phyloP scores from a whole-genome alignment of 2,329 filamentous ascomycete species.

The Cytospora leucostoma region DNA sequence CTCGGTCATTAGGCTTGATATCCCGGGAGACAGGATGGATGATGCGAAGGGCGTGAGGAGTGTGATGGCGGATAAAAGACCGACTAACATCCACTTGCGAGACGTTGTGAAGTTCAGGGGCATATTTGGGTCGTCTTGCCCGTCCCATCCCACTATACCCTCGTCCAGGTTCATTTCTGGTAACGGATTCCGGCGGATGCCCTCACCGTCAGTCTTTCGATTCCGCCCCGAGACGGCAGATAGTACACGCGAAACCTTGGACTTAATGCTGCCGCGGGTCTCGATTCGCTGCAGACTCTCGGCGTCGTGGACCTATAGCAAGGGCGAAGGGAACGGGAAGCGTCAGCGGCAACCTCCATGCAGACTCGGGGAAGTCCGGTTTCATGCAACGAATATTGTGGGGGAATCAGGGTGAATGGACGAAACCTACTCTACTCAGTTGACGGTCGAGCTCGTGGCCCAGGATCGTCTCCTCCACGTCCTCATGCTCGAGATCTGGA shows the following conservation, averaged over 20 bases:
- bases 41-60: slow-evolving; percentile 67
- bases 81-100: slow-evolving; percentile 60
- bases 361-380: background rate
- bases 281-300: slow-evolving; percentile 30
- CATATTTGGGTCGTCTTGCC: slow-evolving; percentile 57
- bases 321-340: background rate
- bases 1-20: slow-evolving; percentile 45
- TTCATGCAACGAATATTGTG: background rate
- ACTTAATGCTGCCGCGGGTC: slow-evolving; percentile 31
- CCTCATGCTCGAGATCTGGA: slow-evolving; percentile 34
- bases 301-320: slow-evolving; percentile 25
- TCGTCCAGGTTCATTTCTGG: slow-evolving; percentile 53
- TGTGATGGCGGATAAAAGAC: slow-evolving; percentile 60
- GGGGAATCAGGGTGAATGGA: background rate
- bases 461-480: slow-evolving; percentile 36
- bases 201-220: slow-evolving; percentile 30
- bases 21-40: slow-evolving; percentile 58
- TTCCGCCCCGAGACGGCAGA: slow-evolving; percentile 34
- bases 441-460: slow-evolving; percentile 35
- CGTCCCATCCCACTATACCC: slow-evolving; percentile 62
- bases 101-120: slow-evolving; percentile 58
- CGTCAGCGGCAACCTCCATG: slow-evolving; percentile 1
- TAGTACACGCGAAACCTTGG: slow-evolving; percentile 34
- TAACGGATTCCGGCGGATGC: slow-evolving; percentile 40
- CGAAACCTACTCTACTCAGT: slow-evolving; percentile 31